Evolutionary conservation across 2,329 filamentous ascomycete genomes (phyloP).

Genomic region (Calonectria hawksworthii): DNA sequence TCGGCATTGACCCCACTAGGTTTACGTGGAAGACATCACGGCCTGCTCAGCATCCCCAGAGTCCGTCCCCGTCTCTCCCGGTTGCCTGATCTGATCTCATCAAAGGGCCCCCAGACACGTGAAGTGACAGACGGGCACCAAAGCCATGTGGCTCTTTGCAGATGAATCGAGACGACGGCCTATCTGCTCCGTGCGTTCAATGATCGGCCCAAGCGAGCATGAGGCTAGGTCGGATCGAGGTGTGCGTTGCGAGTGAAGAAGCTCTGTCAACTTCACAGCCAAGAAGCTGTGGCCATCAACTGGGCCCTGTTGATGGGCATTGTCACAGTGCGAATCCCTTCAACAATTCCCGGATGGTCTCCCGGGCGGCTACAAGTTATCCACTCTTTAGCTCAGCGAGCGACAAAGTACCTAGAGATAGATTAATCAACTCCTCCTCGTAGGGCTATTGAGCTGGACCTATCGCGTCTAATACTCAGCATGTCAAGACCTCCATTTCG

Average conservation of each 20-base stretch:
- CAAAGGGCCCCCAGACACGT: conserved; percentile 8
- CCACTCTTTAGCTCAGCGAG: conserved; percentile 4
- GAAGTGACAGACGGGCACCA: conserved; percentile 19
- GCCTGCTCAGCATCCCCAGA: neutral
- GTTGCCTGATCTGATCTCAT: neutral
- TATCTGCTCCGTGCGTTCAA: neutral
- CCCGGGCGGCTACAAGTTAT: conserved; percentile 3
- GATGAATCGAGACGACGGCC: conserved; percentile 1
- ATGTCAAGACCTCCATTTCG: neutral
- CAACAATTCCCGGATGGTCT: conserved; percentile 3
- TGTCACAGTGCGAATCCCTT: conserved; percentile 33
- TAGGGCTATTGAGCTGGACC: conserved; percentile 5
- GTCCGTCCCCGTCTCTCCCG: neutral
- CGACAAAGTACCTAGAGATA: neutral
- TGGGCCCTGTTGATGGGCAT: conserved; percentile 7
- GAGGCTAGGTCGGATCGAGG: conserved; percentile 21
- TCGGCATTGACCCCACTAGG: neutral
- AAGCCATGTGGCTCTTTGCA: neutral
- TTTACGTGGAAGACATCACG: neutral
- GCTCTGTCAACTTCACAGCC: neutral
- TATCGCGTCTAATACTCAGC: conserved; percentile 12
- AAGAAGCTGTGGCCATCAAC: neutral
- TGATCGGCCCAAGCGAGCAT: conserved; percentile 7
- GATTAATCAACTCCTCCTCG: neutral
- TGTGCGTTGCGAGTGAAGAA: conserved; percentile 19